Evolutionary conservation across 495 filamentous ascomycete genomes (phyloP), one percentile per base, ranked within the genome.

Genomic region (Lophiostoma macrostomum): DNA sequence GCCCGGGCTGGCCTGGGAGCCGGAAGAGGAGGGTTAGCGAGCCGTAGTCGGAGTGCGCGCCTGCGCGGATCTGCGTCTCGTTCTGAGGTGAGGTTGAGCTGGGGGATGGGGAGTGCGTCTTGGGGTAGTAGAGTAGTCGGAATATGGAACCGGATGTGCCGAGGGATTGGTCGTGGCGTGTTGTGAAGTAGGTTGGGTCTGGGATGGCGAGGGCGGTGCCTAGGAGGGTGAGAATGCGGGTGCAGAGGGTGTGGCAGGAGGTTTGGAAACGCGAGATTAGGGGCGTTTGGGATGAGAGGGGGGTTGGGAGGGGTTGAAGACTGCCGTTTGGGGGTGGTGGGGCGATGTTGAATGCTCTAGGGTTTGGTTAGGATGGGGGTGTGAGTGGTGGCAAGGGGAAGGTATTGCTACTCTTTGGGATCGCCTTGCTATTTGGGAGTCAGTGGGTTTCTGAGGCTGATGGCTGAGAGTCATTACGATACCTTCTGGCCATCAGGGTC

Each of bases 321-420:
- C 88, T 79, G n/a, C n/a, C n/a, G n/a, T n/a, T n/a, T 70, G 87
- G 56, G 38, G 71, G 37, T 69, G 91, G 95, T 68, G 86, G 80
- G 63, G 87, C 88, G 42, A 98, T 83, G 71, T 98, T 98, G 76
- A 98, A 87, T 36, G 85, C 88, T 76, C 91, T 95, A 30, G 10
- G 47, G 14, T 40, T 27, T 20, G 34, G 35, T 11, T 4, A 53
- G 6, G 23, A 39, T 18, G 25, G 29, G 39, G 46, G 23, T 22
- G 22, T n/a, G 10, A 24, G 36, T 7, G 35, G 31, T 34, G 25
- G 24, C 32, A 19, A 35, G 36, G 42, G 24, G 14, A 5, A 44
- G 5, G 40, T 22, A 32, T 3, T 6, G 73, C 63, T 73, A 94
- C 90, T 95, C 91, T 76, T 96, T 96, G 64, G 90, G 90, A 61